A percentile compares a stretch with the other conserved stretches of the same genome.
Conservation (phyloP, 2,329 filamentous ascomycete species). For the Diaporthe ilicicola region DNA sequence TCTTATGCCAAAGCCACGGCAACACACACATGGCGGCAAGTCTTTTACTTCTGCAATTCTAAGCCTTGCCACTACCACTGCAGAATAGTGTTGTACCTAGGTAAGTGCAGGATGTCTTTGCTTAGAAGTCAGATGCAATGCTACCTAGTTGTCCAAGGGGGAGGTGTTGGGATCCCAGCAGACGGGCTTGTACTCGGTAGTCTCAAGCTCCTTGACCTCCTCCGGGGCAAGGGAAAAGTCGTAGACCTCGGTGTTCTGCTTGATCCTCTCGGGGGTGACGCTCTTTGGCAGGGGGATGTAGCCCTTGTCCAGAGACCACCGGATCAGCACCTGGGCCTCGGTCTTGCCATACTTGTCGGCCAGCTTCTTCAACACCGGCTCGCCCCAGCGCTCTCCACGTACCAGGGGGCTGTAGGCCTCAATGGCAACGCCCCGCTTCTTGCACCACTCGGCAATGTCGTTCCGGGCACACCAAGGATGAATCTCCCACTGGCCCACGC, state of each 20-base stretch:
- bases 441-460: constrained; percentile 83
- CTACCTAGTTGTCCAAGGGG: constrained; percentile 47
- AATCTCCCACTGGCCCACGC: constrained; percentile 87
- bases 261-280: constrained; percentile 71
- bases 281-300: constrained; percentile 77
- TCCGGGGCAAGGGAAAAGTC: constrained; percentile 64
- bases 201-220: constrained; percentile 60
- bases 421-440: constrained; percentile 67
- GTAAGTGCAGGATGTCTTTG: not conserved
- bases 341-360: constrained; percentile 77
- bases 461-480: constrained; percentile 87
- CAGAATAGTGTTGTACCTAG: no score
- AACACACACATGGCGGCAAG: not conserved
- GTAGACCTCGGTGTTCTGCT: constrained; percentile 66
- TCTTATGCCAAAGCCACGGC: no score
- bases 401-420: constrained; percentile 72
- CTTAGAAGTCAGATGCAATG: not conserved
- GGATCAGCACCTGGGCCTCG: constrained; percentile 79
- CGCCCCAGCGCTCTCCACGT: constrained; percentile 74
- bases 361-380: constrained; percentile 70
- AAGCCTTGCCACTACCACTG: no score
- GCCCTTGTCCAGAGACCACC: constrained; percentile 85
- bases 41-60: not conserved
- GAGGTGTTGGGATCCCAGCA: constrained; percentile 65
- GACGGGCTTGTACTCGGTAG: constrained; percentile 61